Percentiles rank a stretch among this genome's conserved stretches.
Conservation (phyloP, 208 protist genomes). For the Leishmania gerbilli region DNA sequence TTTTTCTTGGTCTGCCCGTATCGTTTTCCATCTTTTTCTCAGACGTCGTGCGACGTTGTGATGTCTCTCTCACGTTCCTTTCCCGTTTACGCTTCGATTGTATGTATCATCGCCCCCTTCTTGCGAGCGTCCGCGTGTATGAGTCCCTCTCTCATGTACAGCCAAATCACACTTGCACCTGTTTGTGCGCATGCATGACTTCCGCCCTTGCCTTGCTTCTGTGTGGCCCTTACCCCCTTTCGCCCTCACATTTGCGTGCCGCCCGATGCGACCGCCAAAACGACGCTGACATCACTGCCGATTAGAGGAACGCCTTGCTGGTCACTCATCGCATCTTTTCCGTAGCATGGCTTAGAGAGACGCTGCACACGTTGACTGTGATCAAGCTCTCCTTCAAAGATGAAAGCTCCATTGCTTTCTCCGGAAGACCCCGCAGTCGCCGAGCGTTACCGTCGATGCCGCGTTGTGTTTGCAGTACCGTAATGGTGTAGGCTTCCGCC, state of each 20-base stretch:
- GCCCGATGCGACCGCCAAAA: background rate
- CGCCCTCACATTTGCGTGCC: background rate
- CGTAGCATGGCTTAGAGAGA: background rate
- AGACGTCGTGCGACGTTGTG: background rate
- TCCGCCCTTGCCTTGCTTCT: background rate
- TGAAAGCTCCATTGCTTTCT: background rate
- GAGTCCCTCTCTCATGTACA: constrained; percentile 1
- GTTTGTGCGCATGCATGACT: background rate
- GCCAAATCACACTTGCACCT: background rate
- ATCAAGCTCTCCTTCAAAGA: background rate
- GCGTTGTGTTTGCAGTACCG: background rate
- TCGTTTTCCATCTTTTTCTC: background rate
- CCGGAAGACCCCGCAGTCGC: too few relatives aligned
- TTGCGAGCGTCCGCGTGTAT: background rate
- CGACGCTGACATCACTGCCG: background rate
- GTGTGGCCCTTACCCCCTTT: background rate
- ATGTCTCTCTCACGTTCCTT: background rate
- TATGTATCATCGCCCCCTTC: background rate
- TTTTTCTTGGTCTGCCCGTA: background rate
- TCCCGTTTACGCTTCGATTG: background rate
- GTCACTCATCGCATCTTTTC: background rate
- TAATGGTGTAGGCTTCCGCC: background rate
- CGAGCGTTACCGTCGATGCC: too few relatives aligned
- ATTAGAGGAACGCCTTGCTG: background rate
- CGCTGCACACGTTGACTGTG: background rate